Conservation (phyloP, 139 green algal species). For the Micromonas commoda region DNA sequence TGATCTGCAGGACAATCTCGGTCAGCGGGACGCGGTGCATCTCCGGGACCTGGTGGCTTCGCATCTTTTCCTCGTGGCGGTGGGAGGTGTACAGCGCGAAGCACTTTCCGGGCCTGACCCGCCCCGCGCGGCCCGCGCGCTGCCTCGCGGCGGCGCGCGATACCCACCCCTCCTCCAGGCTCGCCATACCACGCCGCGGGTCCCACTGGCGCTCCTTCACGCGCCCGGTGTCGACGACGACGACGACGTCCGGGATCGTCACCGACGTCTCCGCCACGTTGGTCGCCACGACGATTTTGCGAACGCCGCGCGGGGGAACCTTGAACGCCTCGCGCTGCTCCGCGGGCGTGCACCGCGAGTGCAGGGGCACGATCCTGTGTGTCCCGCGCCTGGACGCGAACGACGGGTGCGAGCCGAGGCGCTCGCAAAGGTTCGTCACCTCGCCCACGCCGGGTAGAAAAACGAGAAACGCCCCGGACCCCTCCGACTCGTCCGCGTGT, state of each 20-base stretch:
- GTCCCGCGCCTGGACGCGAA: background rate
- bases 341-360: slow-evolving; percentile 33
- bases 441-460: slow-evolving; percentile 80
- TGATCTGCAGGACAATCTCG: slow-evolving; percentile 50
- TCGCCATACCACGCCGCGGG: slow-evolving; percentile 70
- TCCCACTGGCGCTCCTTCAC: slow-evolving; percentile 93
- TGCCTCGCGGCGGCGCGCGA: slow-evolving; percentile 33
- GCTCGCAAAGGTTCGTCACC: slow-evolving; percentile 63
- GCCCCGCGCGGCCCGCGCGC: slow-evolving; percentile 43
- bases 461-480: slow-evolving; percentile 62
- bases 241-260: slow-evolving; percentile 59
- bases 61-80: slow-evolving; percentile 16
- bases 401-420: slow-evolving; percentile 34
- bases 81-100: slow-evolving; percentile 42
- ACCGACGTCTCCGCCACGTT: slow-evolving; percentile 96
- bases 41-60: slow-evolving; percentile 33
- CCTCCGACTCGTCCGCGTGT: slow-evolving; percentile 52
- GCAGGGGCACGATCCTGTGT: slow-evolving; percentile 29
- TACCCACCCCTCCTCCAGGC: slow-evolving; percentile 70
- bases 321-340: slow-evolving; percentile 45
- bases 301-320: slow-evolving; percentile 35
- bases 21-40: slow-evolving; percentile 47
- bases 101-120: slow-evolving; percentile 41
- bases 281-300: slow-evolving; percentile 78
- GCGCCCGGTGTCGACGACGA: slow-evolving; percentile 53